These are phyloP conservation scores for Pseudocercospora vitis DNA, from an alignment of 2,329 filamentous ascomycete species.

Conservation along the genomic window DNA sequence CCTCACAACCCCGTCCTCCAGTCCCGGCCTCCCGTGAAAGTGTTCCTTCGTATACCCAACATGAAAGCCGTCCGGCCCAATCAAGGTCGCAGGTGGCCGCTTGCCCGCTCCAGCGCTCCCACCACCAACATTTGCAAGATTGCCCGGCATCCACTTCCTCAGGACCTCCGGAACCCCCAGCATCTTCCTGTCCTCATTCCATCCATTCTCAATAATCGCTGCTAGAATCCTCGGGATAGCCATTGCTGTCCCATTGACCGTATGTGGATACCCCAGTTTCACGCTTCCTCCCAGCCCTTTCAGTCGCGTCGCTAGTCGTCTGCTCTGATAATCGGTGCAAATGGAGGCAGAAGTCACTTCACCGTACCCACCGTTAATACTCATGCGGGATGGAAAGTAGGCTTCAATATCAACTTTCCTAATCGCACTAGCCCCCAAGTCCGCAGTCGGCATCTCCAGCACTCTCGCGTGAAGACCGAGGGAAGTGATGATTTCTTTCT, in stretches of 20 bases:
- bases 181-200: slow-evolving; percentile 67
- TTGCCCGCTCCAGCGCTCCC: too few relatives aligned
- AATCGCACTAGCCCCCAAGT: slow-evolving; percentile 83
- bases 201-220: slow-evolving; percentile 85
- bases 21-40: not conserved
- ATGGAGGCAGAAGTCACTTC: slow-evolving; percentile 89
- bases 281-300: slow-evolving; percentile 49
- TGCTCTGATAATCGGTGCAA: slow-evolving; percentile 91
- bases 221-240: slow-evolving; percentile 88
- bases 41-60: not conserved
- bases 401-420: slow-evolving; percentile 93
- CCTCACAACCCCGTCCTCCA: not conserved
- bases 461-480: slow-evolving; percentile 83
- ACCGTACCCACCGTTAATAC: slow-evolving; percentile 74
- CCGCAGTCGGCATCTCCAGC: slow-evolving; percentile 85
- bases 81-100: not conserved
- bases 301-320: slow-evolving; percentile 75
- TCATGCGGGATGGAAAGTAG: slow-evolving; percentile 78
- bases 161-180: slow-evolving; percentile 78
- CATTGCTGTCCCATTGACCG: slow-evolving; percentile 89
- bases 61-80: not conserved
- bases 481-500: slow-evolving; percentile 75
- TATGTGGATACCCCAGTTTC: slow-evolving; percentile 77
- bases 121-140: slow-evolving; percentile 13
- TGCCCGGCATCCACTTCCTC: slow-evolving; percentile 70